Evolutionary conservation across 2,329 filamentous ascomycete species (phyloP), one percentile per base, ranked within the genome.

Genomic region (Xylariaceae sp.): DNA sequence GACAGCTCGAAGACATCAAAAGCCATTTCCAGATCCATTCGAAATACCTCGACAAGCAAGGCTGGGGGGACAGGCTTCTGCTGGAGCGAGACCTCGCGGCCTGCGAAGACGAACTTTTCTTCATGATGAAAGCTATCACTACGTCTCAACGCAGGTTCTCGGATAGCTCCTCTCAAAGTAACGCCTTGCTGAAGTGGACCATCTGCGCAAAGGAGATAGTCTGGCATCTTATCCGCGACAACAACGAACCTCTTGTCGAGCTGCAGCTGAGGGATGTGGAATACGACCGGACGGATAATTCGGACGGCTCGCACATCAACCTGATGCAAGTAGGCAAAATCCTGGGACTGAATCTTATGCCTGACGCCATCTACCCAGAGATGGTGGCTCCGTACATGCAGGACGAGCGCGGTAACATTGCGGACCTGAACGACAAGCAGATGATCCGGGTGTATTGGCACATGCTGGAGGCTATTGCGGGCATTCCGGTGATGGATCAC

Each of bases 111-210:
- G 93, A 99, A 58, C 64, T 99, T 7, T 99, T 98, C 70, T 98
- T 98, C 64, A 84, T 98, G 68, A 96, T 98, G 92, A 96, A 98
- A 52, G 93, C 92, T 24, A 98, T 98, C 55, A 98, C 92, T 2
- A 93, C 88, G 3, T 93, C 90, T 5, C 92, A 98, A 59, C 74
- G 88, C 39, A 92, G 89, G 55, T 80, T 78, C 43, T n/a, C n/a
- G n/a, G 87, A 94, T 39, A 75, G 74, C 29, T 68, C 77, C 31
- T 76, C 78, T 5, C 75, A 87, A 43, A 82, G 80, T 36, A 89
- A 77, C 39, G 88, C 88, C 5, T 67, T 95, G 25, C 60, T 98
- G 34, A 81, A 86, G 48, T 95, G 90, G 83, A 92, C 87, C 55
- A 87, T 98, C 38, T 83, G 85, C n/a, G 88, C 88, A 2, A 81